Evolutionary conservation across 179 eudicot genomes (phyloP), one percentile per base, ranked within the genome.

Genomic region (Silene coronaria): DNA sequence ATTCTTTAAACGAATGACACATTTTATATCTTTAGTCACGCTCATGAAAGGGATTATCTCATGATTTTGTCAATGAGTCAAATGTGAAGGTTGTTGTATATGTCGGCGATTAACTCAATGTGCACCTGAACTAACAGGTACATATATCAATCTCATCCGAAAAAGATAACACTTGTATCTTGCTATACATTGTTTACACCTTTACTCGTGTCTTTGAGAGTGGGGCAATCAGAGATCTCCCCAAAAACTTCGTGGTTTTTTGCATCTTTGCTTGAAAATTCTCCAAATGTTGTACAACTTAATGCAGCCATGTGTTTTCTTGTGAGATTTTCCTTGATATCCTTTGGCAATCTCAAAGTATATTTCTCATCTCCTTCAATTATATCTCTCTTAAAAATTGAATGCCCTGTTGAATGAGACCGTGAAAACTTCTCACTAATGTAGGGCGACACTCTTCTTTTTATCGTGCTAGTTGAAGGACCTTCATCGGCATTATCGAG

Each of bases 361-460:
- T 71, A 89, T 72, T 80, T 89, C 11, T 53, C 74, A 17, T 75
- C 77, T 2, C 86, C 88, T 13, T 36, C 66, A 0, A 13, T 23
- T 17, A n/a, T 17, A 12, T 14, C 70, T 34, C 53, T 69, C 32
- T 73, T 77, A 7, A 73, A 71, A 75, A 85, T 82, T 2, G 93
- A 88, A 82, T 91, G 97, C 38, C 97, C 97, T 0, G 97, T 91
- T 3, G 97, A 87, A 63, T 88, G 84, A 14, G 90, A 91, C 79
- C 88, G 86, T 0, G 87, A 45, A 83, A 86, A 82, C 45, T 75
- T 80, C 48, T 75, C 84, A 9, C 22, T 76, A 12, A 57, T 7
- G 3, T 30, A 76, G 6, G 76, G 51, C 2, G 78, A 69, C 7
- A 69, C 57, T 22, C 48, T 21, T 11, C 57, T 69, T 45, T 69